Evolutionary conservation across 345 rosid species (phyloP).

Genomic region (Eucalyptus regnans): DNA sequence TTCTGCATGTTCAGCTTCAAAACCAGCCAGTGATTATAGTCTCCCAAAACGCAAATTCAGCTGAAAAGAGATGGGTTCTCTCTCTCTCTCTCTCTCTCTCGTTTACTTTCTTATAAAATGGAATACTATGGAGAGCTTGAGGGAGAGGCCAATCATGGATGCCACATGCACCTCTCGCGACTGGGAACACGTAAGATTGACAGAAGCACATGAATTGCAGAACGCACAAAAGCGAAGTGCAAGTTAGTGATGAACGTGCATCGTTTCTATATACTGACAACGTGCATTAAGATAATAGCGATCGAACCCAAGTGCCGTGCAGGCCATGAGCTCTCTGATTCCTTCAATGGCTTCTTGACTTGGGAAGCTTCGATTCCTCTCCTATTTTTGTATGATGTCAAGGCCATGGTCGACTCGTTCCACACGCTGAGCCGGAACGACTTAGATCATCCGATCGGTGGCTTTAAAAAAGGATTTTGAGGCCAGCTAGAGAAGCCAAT

Average conservation of each 20-base stretch:
- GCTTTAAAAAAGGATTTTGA: background rate
- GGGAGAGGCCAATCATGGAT: background rate
- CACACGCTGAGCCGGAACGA: background rate
- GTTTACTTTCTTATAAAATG: background rate
- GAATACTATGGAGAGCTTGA: background rate
- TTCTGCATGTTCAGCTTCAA: background rate
- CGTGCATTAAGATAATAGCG: background rate
- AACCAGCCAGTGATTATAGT: background rate
- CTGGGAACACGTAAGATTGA: background rate
- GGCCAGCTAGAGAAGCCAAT: background rate
- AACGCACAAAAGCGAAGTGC: background rate
- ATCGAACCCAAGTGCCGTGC: background rate
- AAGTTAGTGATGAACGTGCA: background rate
- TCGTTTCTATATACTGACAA: background rate
- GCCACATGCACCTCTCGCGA: background rate
- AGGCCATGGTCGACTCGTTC: background rate
- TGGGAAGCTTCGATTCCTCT: background rate
- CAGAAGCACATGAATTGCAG: background rate
- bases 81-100: background rate
- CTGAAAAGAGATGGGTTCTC: background rate
- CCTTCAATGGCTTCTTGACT: background rate
- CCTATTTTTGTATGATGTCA: background rate
- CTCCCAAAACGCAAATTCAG: background rate
- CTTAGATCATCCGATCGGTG: background rate
- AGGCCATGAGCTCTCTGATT: background rate